Conservation (phyloP, 495 filamentous ascomycete genomes). For the Aspergillus bridgeri region DNA sequence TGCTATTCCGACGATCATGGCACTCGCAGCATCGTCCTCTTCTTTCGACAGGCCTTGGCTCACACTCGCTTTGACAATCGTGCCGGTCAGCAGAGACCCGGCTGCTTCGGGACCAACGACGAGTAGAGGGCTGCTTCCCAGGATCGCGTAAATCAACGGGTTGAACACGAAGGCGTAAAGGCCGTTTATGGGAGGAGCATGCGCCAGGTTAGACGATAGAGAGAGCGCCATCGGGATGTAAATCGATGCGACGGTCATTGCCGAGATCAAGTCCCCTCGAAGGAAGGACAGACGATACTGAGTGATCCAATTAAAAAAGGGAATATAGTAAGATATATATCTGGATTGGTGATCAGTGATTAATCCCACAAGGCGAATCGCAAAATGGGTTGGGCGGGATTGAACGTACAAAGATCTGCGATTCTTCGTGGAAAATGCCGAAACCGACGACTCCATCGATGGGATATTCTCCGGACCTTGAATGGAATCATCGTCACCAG, state of each 20-base stretch:
- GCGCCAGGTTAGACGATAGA: slow-evolving; percentile 87
- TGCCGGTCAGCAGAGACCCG: slow-evolving; percentile 83
- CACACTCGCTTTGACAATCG: slow-evolving; percentile 75
- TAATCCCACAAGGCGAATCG: not conserved
- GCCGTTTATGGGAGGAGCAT: slow-evolving; percentile 92
- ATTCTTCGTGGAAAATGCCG: slow-evolving; percentile 28
- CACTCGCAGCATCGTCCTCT: slow-evolving; percentile 64
- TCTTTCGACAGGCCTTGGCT: slow-evolving; percentile 66
- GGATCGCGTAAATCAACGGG: slow-evolving; percentile 81
- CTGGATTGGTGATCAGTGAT: slow-evolving; percentile 34
- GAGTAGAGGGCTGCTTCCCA: slow-evolving; percentile 89
- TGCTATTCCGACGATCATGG: slow-evolving; percentile 82
- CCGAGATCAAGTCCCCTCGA: slow-evolving; percentile 80
- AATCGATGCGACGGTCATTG: slow-evolving; percentile 89
- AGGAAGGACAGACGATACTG: slow-evolving; percentile 81
- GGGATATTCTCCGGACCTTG: slow-evolving; percentile 34
- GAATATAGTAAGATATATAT: slow-evolving; percentile 92
- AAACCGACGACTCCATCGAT: slow-evolving; percentile 28
- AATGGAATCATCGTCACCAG: slow-evolving; percentile 15
- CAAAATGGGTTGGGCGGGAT: not conserved
- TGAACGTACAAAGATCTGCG: slow-evolving; percentile 34
- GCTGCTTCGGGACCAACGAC: slow-evolving; percentile 96
- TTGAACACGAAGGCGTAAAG: slow-evolving; percentile 92
- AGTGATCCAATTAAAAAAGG: slow-evolving; percentile 80
- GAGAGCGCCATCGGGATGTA: slow-evolving; percentile 98